Evolutionary conservation across 2,329 filamentous ascomycete genomes (phyloP).

Genomic region (Ascochyta viciae-villosae): DNA sequence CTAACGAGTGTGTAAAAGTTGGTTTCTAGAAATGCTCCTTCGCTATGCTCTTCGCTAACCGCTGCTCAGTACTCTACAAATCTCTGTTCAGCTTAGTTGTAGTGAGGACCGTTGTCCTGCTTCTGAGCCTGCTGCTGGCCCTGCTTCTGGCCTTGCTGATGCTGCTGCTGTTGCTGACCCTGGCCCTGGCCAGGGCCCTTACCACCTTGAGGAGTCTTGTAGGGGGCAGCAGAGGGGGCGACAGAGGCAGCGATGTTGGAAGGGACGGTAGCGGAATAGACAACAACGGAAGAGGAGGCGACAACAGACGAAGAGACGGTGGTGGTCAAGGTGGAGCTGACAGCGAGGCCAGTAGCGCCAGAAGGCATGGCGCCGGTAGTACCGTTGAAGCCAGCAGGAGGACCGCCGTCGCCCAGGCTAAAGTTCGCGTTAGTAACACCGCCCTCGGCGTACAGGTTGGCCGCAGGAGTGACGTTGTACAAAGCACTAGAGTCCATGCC

Average conservation of each 20-base stretch:
- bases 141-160: constrained; percentile 1
- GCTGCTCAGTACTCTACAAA: constrained; percentile 2
- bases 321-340: constrained; percentile 16
- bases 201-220: constrained; percentile 9
- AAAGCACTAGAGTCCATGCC: constrained; percentile 36
- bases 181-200: constrained; percentile 7
- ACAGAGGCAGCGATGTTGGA: constrained; percentile 1
- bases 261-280: background rate
- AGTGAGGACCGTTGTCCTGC: background rate
- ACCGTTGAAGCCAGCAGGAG: constrained; percentile 19
- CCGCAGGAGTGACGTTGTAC: constrained; percentile 40
- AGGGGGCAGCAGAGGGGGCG: background rate
- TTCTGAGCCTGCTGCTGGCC: constrained; percentile 5
- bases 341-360: constrained; percentile 3
- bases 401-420: constrained; percentile 23
- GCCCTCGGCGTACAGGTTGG: constrained; percentile 35
- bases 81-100: background rate
- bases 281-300: constrained; percentile 1
- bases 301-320: constrained; percentile 10
- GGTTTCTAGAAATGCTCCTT: constrained; percentile 1
- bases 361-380: constrained; percentile 7
- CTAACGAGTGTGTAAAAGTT: constrained; percentile 28
- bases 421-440: constrained; percentile 37
- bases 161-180: constrained; percentile 1
- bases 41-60: constrained; percentile 16